Percentiles rank a stretch among this genome's conserved stretches.
Evolutionary conservation across 305 asterid genomes (phyloP).

Genomic region (Andrographis paniculata): DNA sequence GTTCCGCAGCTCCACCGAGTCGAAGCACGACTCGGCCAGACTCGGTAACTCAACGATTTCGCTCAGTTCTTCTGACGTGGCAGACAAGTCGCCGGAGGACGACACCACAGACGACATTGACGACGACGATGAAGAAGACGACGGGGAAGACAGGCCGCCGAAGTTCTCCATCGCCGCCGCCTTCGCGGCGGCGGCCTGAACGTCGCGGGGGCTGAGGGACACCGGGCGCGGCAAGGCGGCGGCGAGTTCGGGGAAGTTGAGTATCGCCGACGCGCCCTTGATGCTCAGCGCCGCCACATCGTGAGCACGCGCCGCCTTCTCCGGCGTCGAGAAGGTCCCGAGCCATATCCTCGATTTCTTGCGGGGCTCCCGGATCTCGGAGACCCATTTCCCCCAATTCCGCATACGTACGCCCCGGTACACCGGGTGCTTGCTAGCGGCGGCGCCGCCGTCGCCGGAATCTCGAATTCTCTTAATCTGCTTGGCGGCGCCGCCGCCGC

Average conservation of each 20-base stretch:
- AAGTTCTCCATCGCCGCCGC: slow-evolving; percentile 77
- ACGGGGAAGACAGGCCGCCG: slow-evolving; percentile 16
- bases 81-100: slow-evolving; percentile 34
- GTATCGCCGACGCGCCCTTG: slow-evolving; percentile 63
- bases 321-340: slow-evolving; percentile 69
- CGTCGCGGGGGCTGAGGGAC: slow-evolving; percentile 64
- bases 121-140: slow-evolving; percentile 22
- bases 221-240: slow-evolving; percentile 51
- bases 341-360: slow-evolving; percentile 84
- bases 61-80: slow-evolving; percentile 47
- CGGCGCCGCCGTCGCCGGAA: not conserved
- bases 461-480: slow-evolving; percentile 45
- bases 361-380: slow-evolving; percentile 87
- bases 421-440: slow-evolving; percentile 44
- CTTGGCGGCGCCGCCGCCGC: slow-evolving; percentile 17
- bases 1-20: slow-evolving; percentile 27
- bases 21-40: slow-evolving; percentile 36
- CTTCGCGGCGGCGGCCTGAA: too few relatives aligned
- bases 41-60: slow-evolving; percentile 74
- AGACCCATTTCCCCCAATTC: slow-evolving; percentile 91
- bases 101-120: slow-evolving; percentile 35
- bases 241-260: slow-evolving; percentile 64
- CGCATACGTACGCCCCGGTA: slow-evolving; percentile 86
- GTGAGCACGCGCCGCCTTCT: slow-evolving; percentile 94
- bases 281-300: slow-evolving; percentile 79